Evolutionary conservation across 192 early-diverging fungal genomes (phyloP).

Genomic region (Gryganskiella cystojenkinii): DNA sequence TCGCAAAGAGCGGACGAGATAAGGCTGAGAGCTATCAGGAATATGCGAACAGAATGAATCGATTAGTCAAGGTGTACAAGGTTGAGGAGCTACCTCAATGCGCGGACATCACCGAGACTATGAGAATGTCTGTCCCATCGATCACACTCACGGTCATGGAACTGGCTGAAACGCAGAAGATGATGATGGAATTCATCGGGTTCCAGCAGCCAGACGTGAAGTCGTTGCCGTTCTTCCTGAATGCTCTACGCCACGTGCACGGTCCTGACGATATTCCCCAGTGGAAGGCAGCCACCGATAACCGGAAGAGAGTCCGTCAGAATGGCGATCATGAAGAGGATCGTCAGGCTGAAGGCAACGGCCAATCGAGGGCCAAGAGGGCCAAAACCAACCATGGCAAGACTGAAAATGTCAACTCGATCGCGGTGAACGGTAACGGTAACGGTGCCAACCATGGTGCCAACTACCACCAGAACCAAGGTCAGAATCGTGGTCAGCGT

Average conservation of each 20-base stretch:
- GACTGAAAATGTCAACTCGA: too few species aligned
- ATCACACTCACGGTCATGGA: conserved; percentile 8
- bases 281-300: conserved; percentile 5
- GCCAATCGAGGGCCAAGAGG: background rate
- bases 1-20: background rate
- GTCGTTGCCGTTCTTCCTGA: background rate
- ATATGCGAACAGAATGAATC: background rate
- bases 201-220: background rate
- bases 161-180: background rate
- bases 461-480: too few species aligned
- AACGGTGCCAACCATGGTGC: too few species aligned
- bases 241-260: background rate
- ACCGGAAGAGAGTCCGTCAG: background rate
- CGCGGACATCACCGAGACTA: conserved; percentile 1
- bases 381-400: background rate
- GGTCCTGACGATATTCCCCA: conserved; percentile 15
- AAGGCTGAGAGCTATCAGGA: conserved; percentile 6
- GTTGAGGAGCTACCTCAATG: conserved; percentile 4
- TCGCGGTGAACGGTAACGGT: too few species aligned
- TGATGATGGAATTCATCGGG: background rate
- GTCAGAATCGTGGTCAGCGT: too few species aligned
- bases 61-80: conserved; percentile 8
- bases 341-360: background rate
- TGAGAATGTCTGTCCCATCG: conserved; percentile 10
- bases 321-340: background rate